phyloP scores from a whole-genome alignment of 331 rosid species.

The Cydonia oblonga region DNA sequence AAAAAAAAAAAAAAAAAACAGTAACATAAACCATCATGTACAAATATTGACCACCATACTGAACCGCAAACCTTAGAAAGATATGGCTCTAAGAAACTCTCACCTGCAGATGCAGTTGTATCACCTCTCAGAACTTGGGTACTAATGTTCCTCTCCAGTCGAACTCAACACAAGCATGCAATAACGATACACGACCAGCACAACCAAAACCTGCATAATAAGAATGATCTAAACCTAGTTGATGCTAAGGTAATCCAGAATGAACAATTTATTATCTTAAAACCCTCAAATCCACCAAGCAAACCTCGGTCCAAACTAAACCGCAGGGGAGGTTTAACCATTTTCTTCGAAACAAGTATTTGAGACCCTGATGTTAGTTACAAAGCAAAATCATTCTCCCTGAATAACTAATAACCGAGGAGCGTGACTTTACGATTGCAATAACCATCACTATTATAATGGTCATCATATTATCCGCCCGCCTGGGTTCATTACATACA shows the following conservation, averaged over 20 bases:
- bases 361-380: not conserved
- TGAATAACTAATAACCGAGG: not conserved
- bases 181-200: conserved; percentile 31
- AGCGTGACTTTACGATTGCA: not conserved
- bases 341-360: not conserved
- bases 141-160: conserved; percentile 17
- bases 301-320: not conserved
- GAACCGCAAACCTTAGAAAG: not conserved
- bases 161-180: conserved; percentile 12
- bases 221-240: conserved; percentile 46
- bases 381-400: not conserved
- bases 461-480: not conserved
- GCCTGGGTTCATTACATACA: not conserved
- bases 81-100: conserved; percentile 22
- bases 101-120: conserved; percentile 27
- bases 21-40: no score
- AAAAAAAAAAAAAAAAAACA: no score
- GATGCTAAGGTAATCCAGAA: conserved; percentile 24
- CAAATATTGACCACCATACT: not conserved
- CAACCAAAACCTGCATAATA: conserved; percentile 51
- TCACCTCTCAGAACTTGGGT: conserved; percentile 10
- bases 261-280: conserved; percentile 2
- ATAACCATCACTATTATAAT: not conserved
- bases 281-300: not conserved
- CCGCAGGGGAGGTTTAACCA: not conserved